Evolutionary conservation across 169 alveolate species (phyloP), one percentile per base, ranked within the genome.

Genomic region (Eimeria acervulina): DNA sequence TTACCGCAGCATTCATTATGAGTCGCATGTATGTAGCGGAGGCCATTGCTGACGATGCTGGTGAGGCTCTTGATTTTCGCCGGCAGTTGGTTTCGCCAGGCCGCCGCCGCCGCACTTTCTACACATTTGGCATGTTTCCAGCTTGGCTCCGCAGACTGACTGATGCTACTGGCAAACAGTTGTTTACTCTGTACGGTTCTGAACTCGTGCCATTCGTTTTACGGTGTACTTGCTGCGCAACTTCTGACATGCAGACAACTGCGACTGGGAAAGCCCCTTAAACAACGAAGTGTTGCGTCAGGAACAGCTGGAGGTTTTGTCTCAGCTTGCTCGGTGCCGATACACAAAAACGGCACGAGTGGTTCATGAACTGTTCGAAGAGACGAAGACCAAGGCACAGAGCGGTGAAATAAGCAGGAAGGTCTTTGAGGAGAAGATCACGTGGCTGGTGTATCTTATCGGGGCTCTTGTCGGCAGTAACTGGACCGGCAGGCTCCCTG

Each of bases 11-110:
- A 84, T 98, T 97, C 95, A 96, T 98, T 78, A 95, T 96, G 93
- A 97, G 98, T 36, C 95, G 99, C 63, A 91, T 98, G 97, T 96
- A 95, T 68, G 95, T 97, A 93, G 99, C 99, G 15, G 98, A 98
- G 88, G 97, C 96, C 90, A 95, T 97, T 31, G 98, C 97, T 13
- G 89, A 70, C 52, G 93, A 85, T 51, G 52, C 93, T 15, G 93
- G 93, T 85, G 47, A 85, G 93, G 38, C 93, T 17, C 59, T 26
- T n/a, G 61, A 40, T 19, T n/a, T 44, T 76, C 17, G 15, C 19
- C 26, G 23, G 19, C 59, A 44, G 87, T 13, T 15, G 28, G 28
- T 1, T 15, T 33, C 44, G 47, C 0, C 47, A 31, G 80, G n/a
- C 44, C 23, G 2, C 23, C 76, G 4, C 40, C 31, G 0, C 8